Conservation (phyloP, 2,329 filamentous ascomycete genomes). For the Penicillium sp. region DNA sequence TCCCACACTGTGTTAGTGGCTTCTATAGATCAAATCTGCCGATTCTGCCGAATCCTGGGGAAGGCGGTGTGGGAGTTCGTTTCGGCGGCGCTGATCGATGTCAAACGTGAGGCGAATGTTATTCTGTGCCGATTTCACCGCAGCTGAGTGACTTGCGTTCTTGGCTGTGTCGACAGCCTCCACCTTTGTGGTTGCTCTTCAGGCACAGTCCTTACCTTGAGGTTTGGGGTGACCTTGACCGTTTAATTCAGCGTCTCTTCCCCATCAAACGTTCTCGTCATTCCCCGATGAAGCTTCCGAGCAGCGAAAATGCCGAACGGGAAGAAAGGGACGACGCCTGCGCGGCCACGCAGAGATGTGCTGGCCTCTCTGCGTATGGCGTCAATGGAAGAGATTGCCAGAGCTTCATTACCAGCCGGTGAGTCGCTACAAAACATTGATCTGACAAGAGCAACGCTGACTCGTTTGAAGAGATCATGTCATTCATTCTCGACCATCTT, state of each 20-base stretch:
- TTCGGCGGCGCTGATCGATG: too few relatives aligned
- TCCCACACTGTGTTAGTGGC: too few relatives aligned
- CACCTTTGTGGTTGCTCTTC: neutral
- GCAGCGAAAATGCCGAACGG: slow-evolving; percentile 47
- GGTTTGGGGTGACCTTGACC: neutral
- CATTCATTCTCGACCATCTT: slow-evolving; percentile 83
- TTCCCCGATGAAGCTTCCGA: slow-evolving; percentile 29
- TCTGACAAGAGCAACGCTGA: slow-evolving; percentile 20
- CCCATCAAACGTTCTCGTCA: slow-evolving; percentile 8
- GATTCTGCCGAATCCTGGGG: too few relatives aligned
- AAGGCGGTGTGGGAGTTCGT: too few relatives aligned
- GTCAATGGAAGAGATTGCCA: slow-evolving; percentile 69
- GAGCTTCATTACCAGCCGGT: slow-evolving; percentile 80
- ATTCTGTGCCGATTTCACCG: too few relatives aligned
- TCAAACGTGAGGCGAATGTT: too few relatives aligned
- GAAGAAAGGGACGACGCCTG: slow-evolving; percentile 43
- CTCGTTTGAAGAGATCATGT: slow-evolving; percentile 68
- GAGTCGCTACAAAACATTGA: slow-evolving; percentile 26
- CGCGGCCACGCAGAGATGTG: slow-evolving; percentile 51
- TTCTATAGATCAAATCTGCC: too few relatives aligned
- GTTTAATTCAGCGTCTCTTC: neutral
- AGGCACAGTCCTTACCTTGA: neutral
- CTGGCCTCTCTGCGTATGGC: slow-evolving; percentile 75
- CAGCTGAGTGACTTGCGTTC: too few relatives aligned
- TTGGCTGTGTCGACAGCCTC: neutral